Evolutionary conservation across 345 rosid genomes (phyloP).

Genomic region (Atalantia buxifolia): DNA sequence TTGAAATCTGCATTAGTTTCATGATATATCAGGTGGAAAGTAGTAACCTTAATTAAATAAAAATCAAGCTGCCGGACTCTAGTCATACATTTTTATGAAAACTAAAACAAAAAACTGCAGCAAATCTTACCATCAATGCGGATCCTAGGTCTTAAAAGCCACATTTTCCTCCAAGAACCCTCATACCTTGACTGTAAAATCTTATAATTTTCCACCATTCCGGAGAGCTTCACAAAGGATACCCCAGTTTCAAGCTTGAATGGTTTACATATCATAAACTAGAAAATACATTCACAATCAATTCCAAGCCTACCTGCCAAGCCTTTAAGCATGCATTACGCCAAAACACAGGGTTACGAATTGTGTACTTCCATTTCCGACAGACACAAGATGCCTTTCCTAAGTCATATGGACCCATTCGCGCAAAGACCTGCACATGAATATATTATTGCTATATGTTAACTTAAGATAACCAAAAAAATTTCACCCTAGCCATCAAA

Average conservation of each 20-base stretch:
- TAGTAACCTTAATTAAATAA: background rate
- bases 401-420: slow-evolving; percentile 77
- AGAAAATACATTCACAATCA: background rate
- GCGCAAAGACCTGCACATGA: slow-evolving; percentile 65
- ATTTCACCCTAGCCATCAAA: too few relatives aligned
- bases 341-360: slow-evolving; percentile 90
- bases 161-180: slow-evolving; percentile 98
- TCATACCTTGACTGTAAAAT: slow-evolving; percentile 72
- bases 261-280: background rate
- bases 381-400: slow-evolving; percentile 93
- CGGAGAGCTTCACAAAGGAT: slow-evolving; percentile 45
- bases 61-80: background rate
- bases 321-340: slow-evolving; percentile 88
- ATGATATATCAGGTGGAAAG: background rate
- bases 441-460: background rate
- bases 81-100: background rate
- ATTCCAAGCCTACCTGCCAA: slow-evolving; percentile 63
- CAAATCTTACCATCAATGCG: slow-evolving; percentile 77
- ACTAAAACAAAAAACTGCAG: background rate
- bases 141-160: slow-evolving; percentile 88
- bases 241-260: slow-evolving; percentile 1
- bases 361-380: slow-evolving; percentile 88
- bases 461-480: background rate
- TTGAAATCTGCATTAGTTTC: slow-evolving; percentile 15
- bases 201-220: slow-evolving; percentile 79